Evolutionary conservation across 768 basidiomycete species (phyloP).

Genomic region (Boletellus ananiceps): DNA sequence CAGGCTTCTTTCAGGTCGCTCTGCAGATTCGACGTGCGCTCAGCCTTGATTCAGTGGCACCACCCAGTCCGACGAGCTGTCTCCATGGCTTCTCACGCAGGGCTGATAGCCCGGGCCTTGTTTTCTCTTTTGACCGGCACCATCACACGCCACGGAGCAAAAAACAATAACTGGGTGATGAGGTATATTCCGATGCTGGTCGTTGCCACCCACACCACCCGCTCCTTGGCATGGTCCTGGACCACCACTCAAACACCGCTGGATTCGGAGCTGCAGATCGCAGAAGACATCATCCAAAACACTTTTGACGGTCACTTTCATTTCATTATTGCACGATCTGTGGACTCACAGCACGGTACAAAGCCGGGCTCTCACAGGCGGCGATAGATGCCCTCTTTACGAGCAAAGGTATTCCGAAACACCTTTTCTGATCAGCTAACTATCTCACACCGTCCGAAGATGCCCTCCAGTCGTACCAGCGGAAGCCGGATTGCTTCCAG

Average conservation of each 20-base stretch:
- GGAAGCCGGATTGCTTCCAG: constrained; percentile 61
- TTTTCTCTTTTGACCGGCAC: neutral
- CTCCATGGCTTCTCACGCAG: neutral
- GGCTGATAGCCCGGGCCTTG: neutral
- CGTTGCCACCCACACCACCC: constrained; percentile 8
- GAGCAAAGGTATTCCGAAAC: constrained; percentile 14
- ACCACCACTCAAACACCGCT: constrained; percentile 23
- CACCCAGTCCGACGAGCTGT: neutral
- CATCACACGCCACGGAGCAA: neutral
- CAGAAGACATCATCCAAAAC: constrained; percentile 12
- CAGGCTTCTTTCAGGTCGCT: constrained; percentile 6
- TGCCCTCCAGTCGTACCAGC: constrained; percentile 38
- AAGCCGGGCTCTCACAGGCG: constrained; percentile 20
- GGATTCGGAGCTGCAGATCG: neutral
- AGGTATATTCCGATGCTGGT: constrained; percentile 9
- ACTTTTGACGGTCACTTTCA: constrained; percentile 19
- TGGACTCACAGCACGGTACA: constrained; percentile 11
- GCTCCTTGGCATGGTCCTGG: constrained; percentile 28
- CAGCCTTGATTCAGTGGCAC: constrained; percentile 1
- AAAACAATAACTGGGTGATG: constrained; percentile 4
- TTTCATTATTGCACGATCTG: constrained; percentile 3
- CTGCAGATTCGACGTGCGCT: too few species aligned
- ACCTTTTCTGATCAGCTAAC: neutral
- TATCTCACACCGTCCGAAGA: constrained; percentile 30
- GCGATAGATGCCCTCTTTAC: constrained; percentile 15